phyloP scores from a whole-genome alignment of 495 filamentous ascomycete species.

The Penicillium daleae region DNA sequence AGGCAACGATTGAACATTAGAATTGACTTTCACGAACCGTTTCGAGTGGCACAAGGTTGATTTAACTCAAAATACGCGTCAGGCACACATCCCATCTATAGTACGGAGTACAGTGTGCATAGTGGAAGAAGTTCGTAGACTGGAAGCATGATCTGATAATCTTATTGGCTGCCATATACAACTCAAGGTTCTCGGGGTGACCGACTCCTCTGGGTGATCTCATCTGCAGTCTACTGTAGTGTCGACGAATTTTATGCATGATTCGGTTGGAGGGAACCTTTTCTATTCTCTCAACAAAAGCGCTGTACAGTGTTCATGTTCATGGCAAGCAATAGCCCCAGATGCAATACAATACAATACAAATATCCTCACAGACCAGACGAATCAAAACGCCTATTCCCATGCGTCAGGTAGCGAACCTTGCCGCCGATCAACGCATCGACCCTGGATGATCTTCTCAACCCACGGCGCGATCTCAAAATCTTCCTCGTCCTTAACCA shows the following conservation, averaged over 20 bases:
- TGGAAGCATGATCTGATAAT: neutral
- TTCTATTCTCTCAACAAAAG: neutral
- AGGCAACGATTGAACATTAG: neutral
- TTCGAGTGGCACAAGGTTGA: neutral
- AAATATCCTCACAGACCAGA: neutral
- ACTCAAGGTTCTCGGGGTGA: neutral
- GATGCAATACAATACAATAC: neutral
- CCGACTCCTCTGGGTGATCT: neutral
- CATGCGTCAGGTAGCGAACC: neutral
- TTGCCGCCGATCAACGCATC: neutral
- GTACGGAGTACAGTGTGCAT: no score
- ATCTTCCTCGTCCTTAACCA: neutral
- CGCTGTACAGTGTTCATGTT: neutral
- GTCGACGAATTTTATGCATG: neutral
- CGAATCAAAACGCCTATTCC: neutral
- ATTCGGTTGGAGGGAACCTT: neutral
- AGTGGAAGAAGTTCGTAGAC: no score
- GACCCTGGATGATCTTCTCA: neutral
- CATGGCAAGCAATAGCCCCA: neutral
- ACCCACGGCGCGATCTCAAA: neutral
- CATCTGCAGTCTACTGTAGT: neutral
- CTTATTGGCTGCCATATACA: neutral
- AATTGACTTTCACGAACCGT: neutral
- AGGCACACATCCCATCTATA: neutral
- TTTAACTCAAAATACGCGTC: neutral